Evolutionary conservation across 495 filamentous ascomycete species (phyloP).

Genomic region (Usnea hakonensis): DNA sequence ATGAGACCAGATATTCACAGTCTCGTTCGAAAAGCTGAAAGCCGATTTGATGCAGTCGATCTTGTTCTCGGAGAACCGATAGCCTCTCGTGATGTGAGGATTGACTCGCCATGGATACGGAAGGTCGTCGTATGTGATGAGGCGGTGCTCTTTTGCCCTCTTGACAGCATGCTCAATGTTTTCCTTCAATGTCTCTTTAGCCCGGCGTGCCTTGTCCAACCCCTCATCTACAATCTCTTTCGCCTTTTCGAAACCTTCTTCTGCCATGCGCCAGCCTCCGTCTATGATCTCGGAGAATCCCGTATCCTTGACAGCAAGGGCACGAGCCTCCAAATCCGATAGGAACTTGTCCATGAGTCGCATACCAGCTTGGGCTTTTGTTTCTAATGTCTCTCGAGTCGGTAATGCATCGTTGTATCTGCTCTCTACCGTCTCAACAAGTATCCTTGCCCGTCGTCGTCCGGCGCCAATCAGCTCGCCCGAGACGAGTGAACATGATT

Average conservation of each 20-base stretch:
- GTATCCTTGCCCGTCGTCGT: conserved; percentile 69
- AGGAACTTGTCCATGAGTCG: conserved; percentile 78
- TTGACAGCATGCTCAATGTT: conserved; percentile 72
- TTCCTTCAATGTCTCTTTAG: conserved; percentile 67
- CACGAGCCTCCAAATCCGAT: conserved; percentile 72
- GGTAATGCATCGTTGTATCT: conserved; percentile 83
- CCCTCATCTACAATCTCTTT: conserved; percentile 83
- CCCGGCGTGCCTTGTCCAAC: conserved; percentile 67
- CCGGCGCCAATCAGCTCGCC: conserved; percentile 85
- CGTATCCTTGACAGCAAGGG: conserved; percentile 60
- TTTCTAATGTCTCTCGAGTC: conserved; percentile 77
- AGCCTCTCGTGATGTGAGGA: conserved; percentile 82
- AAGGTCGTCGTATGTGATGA: conserved; percentile 83
- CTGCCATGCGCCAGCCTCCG: conserved; percentile 62
- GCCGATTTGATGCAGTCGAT: conserved; percentile 76
- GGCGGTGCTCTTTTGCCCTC: conserved; percentile 69
- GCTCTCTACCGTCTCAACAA: conserved; percentile 90
- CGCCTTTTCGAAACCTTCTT: conserved; percentile 58
- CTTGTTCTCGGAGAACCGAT: conserved; percentile 87
- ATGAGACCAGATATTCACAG: conserved; percentile 98
- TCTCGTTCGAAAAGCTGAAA: conserved; percentile 81
- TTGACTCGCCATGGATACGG: conserved; percentile 92
- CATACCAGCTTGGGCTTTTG: conserved; percentile 82
- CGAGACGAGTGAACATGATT: conserved; percentile 83
- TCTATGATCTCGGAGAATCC: conserved; percentile 54